These are phyloP conservation scores for Sugiyamaella sp. DNA, from an alignment of 1,139 yeast species.

Conservation along the genomic window DNA sequence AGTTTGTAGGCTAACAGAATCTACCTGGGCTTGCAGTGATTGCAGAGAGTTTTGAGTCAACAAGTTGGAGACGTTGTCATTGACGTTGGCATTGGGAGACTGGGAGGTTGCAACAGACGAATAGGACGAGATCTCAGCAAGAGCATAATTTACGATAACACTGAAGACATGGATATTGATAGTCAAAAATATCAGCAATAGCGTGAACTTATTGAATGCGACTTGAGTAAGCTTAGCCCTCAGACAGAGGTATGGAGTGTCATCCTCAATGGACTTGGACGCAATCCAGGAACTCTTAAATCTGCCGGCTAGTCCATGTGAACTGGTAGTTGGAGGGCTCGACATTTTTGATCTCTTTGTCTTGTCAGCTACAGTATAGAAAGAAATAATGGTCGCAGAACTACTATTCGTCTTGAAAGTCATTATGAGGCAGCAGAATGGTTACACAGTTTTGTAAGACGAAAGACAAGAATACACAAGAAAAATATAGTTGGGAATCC, in stretches of 20 bases:
- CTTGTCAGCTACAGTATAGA: constrained; percentile 31
- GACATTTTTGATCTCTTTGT: constrained; percentile 9
- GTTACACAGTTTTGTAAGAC: no score
- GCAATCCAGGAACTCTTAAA: constrained; percentile 9
- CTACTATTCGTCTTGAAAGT: constrained; percentile 7
- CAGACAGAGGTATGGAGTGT: constrained; percentile 33
- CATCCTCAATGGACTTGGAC: constrained; percentile 17
- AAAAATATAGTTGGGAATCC: neutral
- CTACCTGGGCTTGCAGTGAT: constrained; percentile 12
- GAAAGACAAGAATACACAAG: no score
- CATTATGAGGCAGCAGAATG: constrained; percentile 10
- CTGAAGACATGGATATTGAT: constrained; percentile 26
- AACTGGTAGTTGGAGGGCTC: neutral
- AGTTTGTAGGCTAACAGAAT: constrained; percentile 21
- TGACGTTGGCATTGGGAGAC: neutral
- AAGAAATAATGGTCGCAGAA: constrained; percentile 32
- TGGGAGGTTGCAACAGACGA: constrained; percentile 3
- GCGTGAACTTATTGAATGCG: constrained; percentile 27
- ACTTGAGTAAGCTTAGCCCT: constrained; percentile 28
- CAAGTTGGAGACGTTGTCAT: neutral
- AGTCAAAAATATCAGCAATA: constrained; percentile 27
- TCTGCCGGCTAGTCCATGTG: neutral
- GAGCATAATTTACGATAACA: neutral
- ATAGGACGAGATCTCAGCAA: constrained; percentile 8
- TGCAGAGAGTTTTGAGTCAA: constrained; percentile 4